Percentiles rank a stretch among this genome's conserved stretches.
These are phyloP conservation scores for Syzygium aqueum DNA, from an alignment of 345 rosid genomes.

Conservation along the genomic window DNA sequence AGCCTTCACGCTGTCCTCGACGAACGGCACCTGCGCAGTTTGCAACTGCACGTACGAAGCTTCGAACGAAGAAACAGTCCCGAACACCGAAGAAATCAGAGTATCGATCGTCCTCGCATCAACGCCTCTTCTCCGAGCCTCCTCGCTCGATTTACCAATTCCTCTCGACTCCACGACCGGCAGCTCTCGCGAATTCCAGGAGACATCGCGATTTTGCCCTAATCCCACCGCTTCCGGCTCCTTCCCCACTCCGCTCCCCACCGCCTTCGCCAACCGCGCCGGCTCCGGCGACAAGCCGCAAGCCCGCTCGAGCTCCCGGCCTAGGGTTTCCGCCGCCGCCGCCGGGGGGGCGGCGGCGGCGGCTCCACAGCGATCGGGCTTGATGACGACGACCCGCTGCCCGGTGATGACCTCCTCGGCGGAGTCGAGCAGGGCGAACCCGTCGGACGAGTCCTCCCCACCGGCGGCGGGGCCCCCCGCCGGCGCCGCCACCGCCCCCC, in stretches of 20 bases:
- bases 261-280: not conserved
- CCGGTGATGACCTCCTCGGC: conserved; percentile 86
- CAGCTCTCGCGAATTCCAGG: not conserved
- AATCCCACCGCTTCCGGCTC: not conserved
- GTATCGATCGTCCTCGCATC: conserved; percentile 34
- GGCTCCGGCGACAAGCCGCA: not conserved
- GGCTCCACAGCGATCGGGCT: conserved; percentile 47
- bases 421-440: conserved; percentile 54
- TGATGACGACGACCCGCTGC: conserved; percentile 87
- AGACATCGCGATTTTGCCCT: not conserved
- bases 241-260: not conserved
- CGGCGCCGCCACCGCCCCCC: not conserved
- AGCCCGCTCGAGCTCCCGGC: not conserved
- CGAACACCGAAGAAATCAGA: conserved; percentile 70
- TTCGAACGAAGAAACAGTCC: conserved; percentile 63
- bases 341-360: not conserved
- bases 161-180: not conserved
- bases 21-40: conserved; percentile 74
- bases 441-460: conserved; percentile 1
- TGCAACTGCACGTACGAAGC: conserved; percentile 88
- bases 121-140: conserved; percentile 19
- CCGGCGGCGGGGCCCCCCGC: not conserved
- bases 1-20: conserved; percentile 41
- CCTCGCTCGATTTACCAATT: conserved; percentile 1
- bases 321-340: not conserved